Conservation (phyloP, 768 basidiomycete species). For the Lactarius akahatsu region DNA sequence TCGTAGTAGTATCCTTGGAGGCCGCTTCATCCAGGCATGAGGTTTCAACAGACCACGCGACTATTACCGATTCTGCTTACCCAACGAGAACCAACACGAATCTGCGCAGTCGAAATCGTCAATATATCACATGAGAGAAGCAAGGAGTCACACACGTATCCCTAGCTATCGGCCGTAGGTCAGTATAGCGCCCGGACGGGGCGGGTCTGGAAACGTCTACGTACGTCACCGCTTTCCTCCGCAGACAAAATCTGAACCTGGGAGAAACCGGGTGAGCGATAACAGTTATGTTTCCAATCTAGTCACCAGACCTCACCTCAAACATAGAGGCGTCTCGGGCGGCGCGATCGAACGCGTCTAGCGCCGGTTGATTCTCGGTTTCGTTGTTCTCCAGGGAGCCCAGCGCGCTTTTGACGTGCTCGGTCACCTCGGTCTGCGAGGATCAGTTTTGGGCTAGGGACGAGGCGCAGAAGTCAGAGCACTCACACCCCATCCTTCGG, state of each 20-base stretch:
- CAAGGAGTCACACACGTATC: constrained; percentile 15
- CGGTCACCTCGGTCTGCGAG: constrained; percentile 6
- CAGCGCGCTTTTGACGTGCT: constrained; percentile 13
- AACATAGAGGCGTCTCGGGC: constrained; percentile 2
- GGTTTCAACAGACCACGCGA: neutral
- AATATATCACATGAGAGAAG: neutral
- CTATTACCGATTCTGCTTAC: neutral
- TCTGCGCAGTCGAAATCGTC: neutral
- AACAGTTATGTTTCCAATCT: neutral
- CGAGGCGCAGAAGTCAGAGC: neutral
- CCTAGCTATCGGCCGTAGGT: neutral
- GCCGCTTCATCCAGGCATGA: neutral
- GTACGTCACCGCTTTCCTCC: constrained; percentile 18
- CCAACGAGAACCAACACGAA: constrained; percentile 22
- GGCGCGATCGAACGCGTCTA: constrained; percentile 8
- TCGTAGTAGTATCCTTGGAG: neutral
- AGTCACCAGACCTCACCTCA: constrained; percentile 8
- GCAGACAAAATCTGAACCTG: constrained; percentile 19
- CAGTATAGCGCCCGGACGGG: neutral
- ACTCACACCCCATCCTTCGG: constrained; percentile 20
- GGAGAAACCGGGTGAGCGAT: neutral
- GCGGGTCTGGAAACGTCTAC: neutral
- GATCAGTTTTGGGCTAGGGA: neutral
- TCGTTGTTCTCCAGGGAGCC: constrained; percentile 11
- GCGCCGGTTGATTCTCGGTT: constrained; percentile 2